A percentile compares a stretch with the other conserved stretches of the same genome.
phyloP scores from a whole-genome alignment of 2,329 filamentous ascomycete genomes.

The Raffaelea arxii region DNA sequence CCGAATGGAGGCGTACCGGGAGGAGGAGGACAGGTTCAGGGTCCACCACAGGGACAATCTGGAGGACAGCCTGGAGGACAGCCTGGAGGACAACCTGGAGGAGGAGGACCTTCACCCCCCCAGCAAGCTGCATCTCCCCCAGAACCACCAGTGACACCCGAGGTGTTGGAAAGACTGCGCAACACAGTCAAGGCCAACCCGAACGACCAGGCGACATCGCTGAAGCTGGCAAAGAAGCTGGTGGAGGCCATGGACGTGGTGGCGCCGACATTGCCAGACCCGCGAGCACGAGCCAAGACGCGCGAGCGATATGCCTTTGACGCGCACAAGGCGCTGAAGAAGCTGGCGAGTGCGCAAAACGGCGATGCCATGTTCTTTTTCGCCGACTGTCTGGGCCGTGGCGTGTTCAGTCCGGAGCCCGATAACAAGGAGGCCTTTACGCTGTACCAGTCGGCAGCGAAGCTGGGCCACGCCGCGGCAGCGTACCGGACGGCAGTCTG shows the following conservation, averaged over 20 bases:
- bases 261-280: slow-evolving; percentile 53
- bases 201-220: slow-evolving; percentile 58
- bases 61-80: slow-evolving; percentile 13
- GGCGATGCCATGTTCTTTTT: slow-evolving; percentile 87
- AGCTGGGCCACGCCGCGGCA: slow-evolving; percentile 73
- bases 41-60: slow-evolving; percentile 10
- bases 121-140: neutral
- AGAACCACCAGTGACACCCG: slow-evolving; percentile 56
- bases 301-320: slow-evolving; percentile 79
- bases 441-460: slow-evolving; percentile 88
- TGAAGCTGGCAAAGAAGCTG: slow-evolving; percentile 71
- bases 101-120: too few species aligned
- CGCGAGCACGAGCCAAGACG: slow-evolving; percentile 61
- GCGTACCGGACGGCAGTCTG: slow-evolving; percentile 95
- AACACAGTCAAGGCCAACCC: slow-evolving; percentile 61
- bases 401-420: slow-evolving; percentile 64
- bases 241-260: slow-evolving; percentile 77
- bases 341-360: slow-evolving; percentile 64
- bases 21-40: slow-evolving; percentile 15
- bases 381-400: slow-evolving; percentile 80
- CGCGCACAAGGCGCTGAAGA: slow-evolving; percentile 85
- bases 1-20: slow-evolving; percentile 18
- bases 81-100: neutral
- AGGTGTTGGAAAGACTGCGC: slow-evolving; percentile 69
- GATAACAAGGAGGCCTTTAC: slow-evolving; percentile 90